These are phyloP conservation scores for Candida albicans DNA, from an alignment of 1,139 yeast genomes.

Conservation along the genomic window DNA sequence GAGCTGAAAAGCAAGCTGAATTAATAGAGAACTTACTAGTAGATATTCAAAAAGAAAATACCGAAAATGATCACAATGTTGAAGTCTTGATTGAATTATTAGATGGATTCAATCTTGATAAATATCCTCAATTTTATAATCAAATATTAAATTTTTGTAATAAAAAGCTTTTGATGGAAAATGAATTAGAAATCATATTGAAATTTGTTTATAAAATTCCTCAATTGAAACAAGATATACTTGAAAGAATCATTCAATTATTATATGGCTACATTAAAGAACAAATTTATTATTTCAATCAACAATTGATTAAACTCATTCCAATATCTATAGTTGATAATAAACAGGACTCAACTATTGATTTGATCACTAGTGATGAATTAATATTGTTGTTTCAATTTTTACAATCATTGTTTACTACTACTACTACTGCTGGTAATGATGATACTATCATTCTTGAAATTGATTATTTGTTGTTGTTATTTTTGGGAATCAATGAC, in stretches of 20 bases:
- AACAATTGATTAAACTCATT: conserved; percentile 4
- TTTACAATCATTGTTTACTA: conserved; percentile 19
- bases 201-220: conserved; percentile 21
- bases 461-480: conserved; percentile 28
- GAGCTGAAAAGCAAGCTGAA: conserved; percentile 23
- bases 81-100: conserved; percentile 38
- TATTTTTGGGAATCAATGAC: conserved; percentile 33
- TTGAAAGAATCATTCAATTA: conserved; percentile 15
- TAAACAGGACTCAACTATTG: background rate
- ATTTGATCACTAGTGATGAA: conserved; percentile 2
- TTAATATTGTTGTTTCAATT: conserved; percentile 14
- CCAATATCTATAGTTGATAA: background rate
- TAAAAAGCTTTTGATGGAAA: conserved; percentile 9
- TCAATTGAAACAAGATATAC: conserved; percentile 18
- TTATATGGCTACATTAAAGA: conserved; percentile 9
- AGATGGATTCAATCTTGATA: conserved; percentile 24
- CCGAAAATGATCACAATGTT: conserved; percentile 17
- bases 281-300: conserved; percentile 10
- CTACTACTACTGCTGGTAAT: background rate
- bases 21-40: conserved; percentile 25
- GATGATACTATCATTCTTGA: conserved; percentile 5
- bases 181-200: conserved; percentile 15
- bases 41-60: conserved; percentile 13
- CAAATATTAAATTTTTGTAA: conserved; percentile 23
- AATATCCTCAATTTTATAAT: conserved; percentile 20